Base-by-base conservation (phyloP, 2,329 filamentous ascomycete genomes). In the Colletotrichum musicola region DNA sequence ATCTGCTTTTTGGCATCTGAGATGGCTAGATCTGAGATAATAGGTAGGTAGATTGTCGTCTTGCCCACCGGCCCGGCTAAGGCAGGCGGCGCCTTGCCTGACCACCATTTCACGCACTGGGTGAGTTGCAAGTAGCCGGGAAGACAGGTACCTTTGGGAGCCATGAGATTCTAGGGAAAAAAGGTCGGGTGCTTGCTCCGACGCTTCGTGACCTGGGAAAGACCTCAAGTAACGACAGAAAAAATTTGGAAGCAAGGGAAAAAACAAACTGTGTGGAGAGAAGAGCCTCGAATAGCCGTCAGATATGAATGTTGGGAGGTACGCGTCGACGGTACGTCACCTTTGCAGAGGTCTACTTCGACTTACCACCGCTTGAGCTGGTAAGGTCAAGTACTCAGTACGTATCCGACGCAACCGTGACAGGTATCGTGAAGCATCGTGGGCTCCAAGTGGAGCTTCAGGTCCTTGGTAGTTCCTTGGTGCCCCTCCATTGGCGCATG, bases 401-500 rank as follows among this genome's bases (percentile, higher is more conserved):
- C 65, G 65, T 68, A 38, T 49, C 25, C 14, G 30, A 14, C 27
- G 18, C 16, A 14, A 42, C 16, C 38, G 9, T 7, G 27, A 13
- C 7, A n/a, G 30, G 22, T 50, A 65, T 60, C 50, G 42, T 65
- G 54, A n/a, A 22, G 22, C 55, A 65, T 60, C 50, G 42, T 65
- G 54, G 61, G 27, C 51, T 56, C 25, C n/a, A 20, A 49, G 60
- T 64, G 64, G 62, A 60, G 55, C 42, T 68, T 65, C 55, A 47
- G 55, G 46, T 38, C 46, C 61, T 64, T 55, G 65, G 65, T 50
- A 57, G 61, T 56, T 65, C 55, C 65, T 68, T 68, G 65, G 65
- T 69, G 67, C 63, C 67, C 63, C 63, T 68, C 66, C 63, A 62
- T 69, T 69, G 63, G 64, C 62, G 58, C 67, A 69, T 69, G 67